A percentile compares a stretch with the other conserved stretches of the same genome.
phyloP scores from a whole-genome alignment of 768 basidiomycete species.

The Galerina marginata region DNA sequence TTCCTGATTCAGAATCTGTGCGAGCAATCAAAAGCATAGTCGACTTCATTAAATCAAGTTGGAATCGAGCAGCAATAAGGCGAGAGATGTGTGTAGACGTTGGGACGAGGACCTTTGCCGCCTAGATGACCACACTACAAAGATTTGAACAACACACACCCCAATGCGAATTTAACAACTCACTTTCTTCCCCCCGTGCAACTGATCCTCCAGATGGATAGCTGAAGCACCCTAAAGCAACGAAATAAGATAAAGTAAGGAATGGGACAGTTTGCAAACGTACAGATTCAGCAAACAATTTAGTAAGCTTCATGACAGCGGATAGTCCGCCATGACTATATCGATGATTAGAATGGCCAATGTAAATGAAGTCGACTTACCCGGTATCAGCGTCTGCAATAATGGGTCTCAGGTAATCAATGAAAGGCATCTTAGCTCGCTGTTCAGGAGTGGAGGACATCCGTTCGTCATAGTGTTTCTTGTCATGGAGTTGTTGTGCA shows the following conservation, averaged over 20 bases:
- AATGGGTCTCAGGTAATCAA: slow-evolving; percentile 91
- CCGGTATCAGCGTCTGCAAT: slow-evolving; percentile 96
- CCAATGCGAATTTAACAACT: slow-evolving; percentile 2
- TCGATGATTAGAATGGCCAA: slow-evolving; percentile 17
- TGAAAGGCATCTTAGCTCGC: slow-evolving; percentile 72
- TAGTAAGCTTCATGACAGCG: slow-evolving; percentile 92
- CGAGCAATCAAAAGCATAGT: slow-evolving; percentile 91
- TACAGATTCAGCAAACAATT: slow-evolving; percentile 93
- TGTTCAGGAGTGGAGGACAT: slow-evolving; percentile 66
- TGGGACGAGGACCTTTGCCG: slow-evolving; percentile 94
- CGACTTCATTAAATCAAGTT: slow-evolving; percentile 87
- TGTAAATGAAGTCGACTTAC: slow-evolving; percentile 43
- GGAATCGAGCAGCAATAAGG: slow-evolving; percentile 85
- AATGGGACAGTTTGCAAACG: slow-evolving; percentile 23
- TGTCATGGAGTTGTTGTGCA: slow-evolving; percentile 91
- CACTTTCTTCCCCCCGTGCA: slow-evolving; percentile 93
- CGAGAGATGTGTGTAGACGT: slow-evolving; percentile 86
- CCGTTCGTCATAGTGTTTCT: slow-evolving; percentile 90
- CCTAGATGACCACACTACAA: slow-evolving; percentile 82
- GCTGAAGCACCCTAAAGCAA: slow-evolving; percentile 78
- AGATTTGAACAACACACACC: slow-evolving; percentile 6
- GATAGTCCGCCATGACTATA: slow-evolving; percentile 89
- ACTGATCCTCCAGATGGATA: slow-evolving; percentile 92
- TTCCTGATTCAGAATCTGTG: slow-evolving; percentile 89
- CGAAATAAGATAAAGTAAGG: background rate